Evolutionary conservation across 225 moss, liverwort and hornwort species (phyloP), one percentile per base, ranked within the genome.

Genomic region (Ulota crispa): DNA sequence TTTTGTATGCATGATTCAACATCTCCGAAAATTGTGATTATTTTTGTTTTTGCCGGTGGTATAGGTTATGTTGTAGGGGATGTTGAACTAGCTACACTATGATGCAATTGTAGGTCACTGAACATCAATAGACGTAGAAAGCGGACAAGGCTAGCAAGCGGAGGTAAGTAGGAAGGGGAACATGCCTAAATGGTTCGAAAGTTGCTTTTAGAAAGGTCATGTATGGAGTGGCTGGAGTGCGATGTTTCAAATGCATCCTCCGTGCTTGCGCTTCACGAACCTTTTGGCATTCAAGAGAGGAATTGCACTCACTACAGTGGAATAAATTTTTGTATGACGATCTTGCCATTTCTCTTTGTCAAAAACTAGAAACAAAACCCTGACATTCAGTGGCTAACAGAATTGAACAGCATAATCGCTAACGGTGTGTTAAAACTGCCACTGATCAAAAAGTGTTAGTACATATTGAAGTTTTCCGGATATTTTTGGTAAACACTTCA

Each of bases 181-280:
- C 71, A 87, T 82, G 82, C 79, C 87, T 79, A 82, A 82, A 87
- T 85, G 82, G 84, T 85, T 87, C 60, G 79, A 87, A 81, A 69
- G 64, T 75, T 75, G 81, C 64, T 81, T 77, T 53, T 32, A 24
- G 56, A 75, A 74, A 81, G 52, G 70, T 65, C 70, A 34, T 65
- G 42, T 11, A 50, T 75, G 79, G 66, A 84, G 81, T 69, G 59
- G 57, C 75, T 84, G 64, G 64, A 75, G 70, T 60, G 64, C 27
- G 63, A 60, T 64, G 37, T 36, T 14, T 78, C 30, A 36, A 52
- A 71, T 32, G 80, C 32, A 67, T 72, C 59, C 69, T 66, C 52
- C 41, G 12, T 83, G 39, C 72, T 43, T 66, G n/a, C 52, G 18
- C 50, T 71, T 80, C 72, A 78, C 72, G 78, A 85, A 43, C 73